Percentiles rank a stretch among this genome's conserved stretches.
Evolutionary conservation across 306 rosid genomes (phyloP).

Genomic region (Glycyrrhiza uralensis): DNA sequence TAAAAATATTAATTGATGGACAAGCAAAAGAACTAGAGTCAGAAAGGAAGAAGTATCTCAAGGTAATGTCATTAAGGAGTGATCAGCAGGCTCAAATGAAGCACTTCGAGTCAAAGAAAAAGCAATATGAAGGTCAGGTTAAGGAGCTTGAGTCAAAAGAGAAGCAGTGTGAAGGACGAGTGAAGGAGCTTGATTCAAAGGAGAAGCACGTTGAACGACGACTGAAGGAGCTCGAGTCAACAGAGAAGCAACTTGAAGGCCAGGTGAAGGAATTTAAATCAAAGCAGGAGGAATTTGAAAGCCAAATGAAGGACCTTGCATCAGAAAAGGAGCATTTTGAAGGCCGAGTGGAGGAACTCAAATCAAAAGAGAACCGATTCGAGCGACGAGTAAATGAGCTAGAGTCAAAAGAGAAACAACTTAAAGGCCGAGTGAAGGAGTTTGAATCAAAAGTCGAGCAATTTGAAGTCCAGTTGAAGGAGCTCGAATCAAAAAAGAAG

Average conservation of each 20-base stretch:
- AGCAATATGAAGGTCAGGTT: neutral
- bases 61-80: neutral
- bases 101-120: slow-evolving; percentile 24
- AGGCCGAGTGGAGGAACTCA: neutral
- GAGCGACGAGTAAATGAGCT: neutral
- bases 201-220: slow-evolving; percentile 12
- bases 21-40: slow-evolving; percentile 1
- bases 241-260: neutral
- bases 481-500: neutral
- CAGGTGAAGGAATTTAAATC: neutral
- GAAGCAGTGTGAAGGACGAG: neutral
- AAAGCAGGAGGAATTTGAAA: neutral
- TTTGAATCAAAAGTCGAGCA: neutral
- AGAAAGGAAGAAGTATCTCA: slow-evolving; percentile 18
- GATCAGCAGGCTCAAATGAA: neutral
- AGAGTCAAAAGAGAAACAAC: neutral
- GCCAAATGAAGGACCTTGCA: neutral
- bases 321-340: neutral
- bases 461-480: neutral
- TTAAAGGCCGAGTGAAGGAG: neutral
- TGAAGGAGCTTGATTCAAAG: slow-evolving; percentile 12
- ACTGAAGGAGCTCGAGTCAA: neutral
- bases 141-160: neutral
- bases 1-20: neutral
- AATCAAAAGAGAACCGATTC: neutral